Base-by-base conservation (phyloP, 1,284 basidiomycete genomes). In the Sanguinoderma infundibulare region DNA sequence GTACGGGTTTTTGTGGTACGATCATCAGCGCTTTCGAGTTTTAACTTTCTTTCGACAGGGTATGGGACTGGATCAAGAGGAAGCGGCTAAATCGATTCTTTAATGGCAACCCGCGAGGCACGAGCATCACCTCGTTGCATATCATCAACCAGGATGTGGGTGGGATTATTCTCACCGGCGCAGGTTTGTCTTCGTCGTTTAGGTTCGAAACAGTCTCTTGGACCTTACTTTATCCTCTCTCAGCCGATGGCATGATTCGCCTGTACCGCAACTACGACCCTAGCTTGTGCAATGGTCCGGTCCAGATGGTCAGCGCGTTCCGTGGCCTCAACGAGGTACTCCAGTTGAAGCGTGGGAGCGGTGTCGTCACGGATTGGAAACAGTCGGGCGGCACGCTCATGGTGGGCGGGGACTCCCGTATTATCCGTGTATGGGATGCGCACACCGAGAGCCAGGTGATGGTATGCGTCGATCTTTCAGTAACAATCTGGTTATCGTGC, bases 131-230 rank as follows among this genome's bases (percentile, higher is more conserved):
- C 0, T 90, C 92, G 1, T 78, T 98, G n/a, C 85, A 94, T 58
- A 91, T 98, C 72, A 94, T 99, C 76, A 98, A 99, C 74, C 95
- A 99, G 76, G 96, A 98, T 63, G 92, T 95, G 12, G 92, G 95
- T 22, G 95, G 95, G 1, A 87, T 98, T 61, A 89, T 99, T 63
- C 79, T 99, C 58, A 91, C 94, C 42, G 95, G 90, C 8, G 91
- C 96, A 57, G 89, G 95, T 95, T 72, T 68, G 86, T 76, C 26
- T 53, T 57, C 57, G 14, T 38, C 22, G 15, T 30, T 26, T n/a
- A n/a, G n/a, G n/a, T n/a, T 49, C 20, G 12, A 10, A 12, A n/a
- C 6, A 15, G 6, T 30, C 17, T 4, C 8, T 30, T 40, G 32
- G 32, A 22, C 26, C 28, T n/a, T 42, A 30, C 9, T 38, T 10